phyloP scores from a whole-genome alignment of 2,329 filamentous ascomycete species.

The Piedraia hortae region DNA sequence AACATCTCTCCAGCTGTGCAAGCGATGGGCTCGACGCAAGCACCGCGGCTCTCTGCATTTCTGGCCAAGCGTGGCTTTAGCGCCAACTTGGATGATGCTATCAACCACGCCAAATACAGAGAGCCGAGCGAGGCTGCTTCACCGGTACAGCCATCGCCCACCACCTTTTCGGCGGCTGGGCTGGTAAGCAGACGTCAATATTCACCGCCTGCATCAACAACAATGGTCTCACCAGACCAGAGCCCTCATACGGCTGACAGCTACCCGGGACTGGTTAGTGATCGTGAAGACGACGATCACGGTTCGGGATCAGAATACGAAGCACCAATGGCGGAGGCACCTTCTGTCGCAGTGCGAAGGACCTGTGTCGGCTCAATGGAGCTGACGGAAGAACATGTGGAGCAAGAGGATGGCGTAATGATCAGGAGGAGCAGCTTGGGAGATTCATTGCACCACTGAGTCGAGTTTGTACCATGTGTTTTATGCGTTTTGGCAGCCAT shows the following conservation, averaged over 20 bases:
- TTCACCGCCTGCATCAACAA: conserved; percentile 9
- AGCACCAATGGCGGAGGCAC: no score
- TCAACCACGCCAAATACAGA: conserved; percentile 9
- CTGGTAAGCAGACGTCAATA: conserved; percentile 3
- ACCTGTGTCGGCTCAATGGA: no score
- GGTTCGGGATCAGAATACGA: conserved; percentile 10
- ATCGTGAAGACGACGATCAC: conserved; percentile 19
- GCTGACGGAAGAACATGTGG: no score
- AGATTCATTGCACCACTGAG: no score
- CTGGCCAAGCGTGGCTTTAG: conserved; percentile 16
- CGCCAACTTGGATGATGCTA: conserved; percentile 12
- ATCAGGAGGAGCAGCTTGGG: no score
- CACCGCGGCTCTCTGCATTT: conserved; percentile 17
- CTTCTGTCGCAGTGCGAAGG: no score
- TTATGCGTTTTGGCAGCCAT: no score
- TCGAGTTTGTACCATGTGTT: no score
- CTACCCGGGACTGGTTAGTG: conserved; percentile 22
- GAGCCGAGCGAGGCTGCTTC: conserved; percentile 10
- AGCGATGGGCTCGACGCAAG: conserved; percentile 14
- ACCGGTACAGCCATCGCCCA: conserved; percentile 4
- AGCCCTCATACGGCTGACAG: conserved; percentile 22
- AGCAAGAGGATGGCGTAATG: no score
- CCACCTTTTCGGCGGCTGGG: no score
- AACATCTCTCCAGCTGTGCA: no score
- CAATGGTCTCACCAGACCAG: conserved; percentile 11